phyloP scores from a whole-genome alignment of 2,329 filamentous ascomycete genomes.

The Ophidiomyces ophidiicola region DNA sequence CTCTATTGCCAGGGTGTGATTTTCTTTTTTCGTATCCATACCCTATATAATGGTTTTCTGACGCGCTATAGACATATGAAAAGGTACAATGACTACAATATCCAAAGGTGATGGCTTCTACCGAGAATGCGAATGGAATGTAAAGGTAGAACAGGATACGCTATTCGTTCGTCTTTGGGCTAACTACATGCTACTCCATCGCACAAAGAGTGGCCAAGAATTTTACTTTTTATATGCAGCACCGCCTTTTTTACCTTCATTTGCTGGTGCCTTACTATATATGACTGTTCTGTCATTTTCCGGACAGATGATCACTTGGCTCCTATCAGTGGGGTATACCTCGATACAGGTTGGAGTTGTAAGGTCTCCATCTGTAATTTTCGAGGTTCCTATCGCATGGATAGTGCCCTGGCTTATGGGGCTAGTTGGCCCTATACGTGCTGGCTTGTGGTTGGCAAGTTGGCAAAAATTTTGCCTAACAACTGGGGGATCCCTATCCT shows the following conservation, averaged over 20 bases:
- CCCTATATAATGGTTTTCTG: no score
- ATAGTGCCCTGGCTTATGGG: conserved; percentile 40
- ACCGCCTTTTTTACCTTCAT: conserved; percentile 34
- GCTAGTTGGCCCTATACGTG: conserved; percentile 47
- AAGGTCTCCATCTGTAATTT: conserved; percentile 36
- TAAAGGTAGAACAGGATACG: no score
- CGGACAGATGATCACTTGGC: conserved; percentile 45
- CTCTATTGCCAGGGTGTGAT: conserved; percentile 29
- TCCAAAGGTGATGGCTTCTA: not conserved
- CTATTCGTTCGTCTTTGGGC: no score
- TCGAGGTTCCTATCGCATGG: conserved; percentile 45
- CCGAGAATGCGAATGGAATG: no score
- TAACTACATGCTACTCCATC: not conserved
- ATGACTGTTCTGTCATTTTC: conserved; percentile 45
- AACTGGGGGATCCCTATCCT: conserved; percentile 36
- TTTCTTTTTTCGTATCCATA: not conserved
- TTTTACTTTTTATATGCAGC: conserved; percentile 28
- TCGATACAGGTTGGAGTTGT: conserved; percentile 38
- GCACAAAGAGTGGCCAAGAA: conserved; percentile 4
- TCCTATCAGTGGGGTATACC: conserved; percentile 40
- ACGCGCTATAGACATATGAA: no score
- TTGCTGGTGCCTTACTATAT: conserved; percentile 41
- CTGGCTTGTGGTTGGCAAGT: conserved; percentile 57
- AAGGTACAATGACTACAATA: no score
- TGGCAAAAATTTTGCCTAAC: conserved; percentile 52